phyloP scores from a whole-genome alignment of 1,284 basidiomycete genomes.

The Naganishia sp. region DNA sequence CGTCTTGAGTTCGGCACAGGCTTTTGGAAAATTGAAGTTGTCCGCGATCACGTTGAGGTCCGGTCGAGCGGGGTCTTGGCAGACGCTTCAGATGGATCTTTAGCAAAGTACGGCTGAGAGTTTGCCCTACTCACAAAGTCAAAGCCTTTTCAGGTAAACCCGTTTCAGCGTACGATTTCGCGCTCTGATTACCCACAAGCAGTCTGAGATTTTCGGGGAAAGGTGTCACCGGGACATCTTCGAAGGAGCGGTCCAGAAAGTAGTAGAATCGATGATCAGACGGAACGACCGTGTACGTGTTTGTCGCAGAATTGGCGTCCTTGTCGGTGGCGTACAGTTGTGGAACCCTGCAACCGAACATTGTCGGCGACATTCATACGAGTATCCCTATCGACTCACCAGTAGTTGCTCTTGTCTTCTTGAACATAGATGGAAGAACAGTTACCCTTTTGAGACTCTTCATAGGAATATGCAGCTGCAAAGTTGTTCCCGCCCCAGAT shows the following conservation, averaged over 20 bases:
- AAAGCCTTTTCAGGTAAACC: conserved; percentile 18
- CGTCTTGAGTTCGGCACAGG: conserved; percentile 42
- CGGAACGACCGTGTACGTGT: conserved; percentile 26
- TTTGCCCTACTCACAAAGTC: conserved; percentile 21
- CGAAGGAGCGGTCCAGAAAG: conserved; percentile 41
- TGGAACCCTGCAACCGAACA: conserved; percentile 17
- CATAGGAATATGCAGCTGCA: conserved; percentile 41
- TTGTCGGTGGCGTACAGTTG: conserved; percentile 28
- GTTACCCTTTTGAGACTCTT: conserved; percentile 34
- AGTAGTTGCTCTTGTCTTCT: conserved; percentile 45
- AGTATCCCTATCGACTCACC: conserved; percentile 11
- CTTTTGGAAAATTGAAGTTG: conserved; percentile 43
- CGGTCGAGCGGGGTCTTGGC: conserved; percentile 10
- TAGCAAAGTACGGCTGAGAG: background rate
- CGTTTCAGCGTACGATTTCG: conserved; percentile 35
- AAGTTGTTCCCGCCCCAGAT: conserved; percentile 37
- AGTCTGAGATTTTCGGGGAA: conserved; percentile 51
- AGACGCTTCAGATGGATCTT: conserved; percentile 10
- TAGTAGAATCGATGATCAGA: conserved; percentile 46
- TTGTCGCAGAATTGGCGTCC: conserved; percentile 28
- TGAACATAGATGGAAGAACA: conserved; percentile 41
- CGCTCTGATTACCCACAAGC: conserved; percentile 42
- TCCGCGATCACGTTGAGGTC: conserved; percentile 18
- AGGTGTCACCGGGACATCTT: conserved; percentile 42
- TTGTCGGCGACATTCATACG: background rate